Conservation (phyloP, 768 basidiomycete genomes). For the Aureoboletus auriporus region DNA sequence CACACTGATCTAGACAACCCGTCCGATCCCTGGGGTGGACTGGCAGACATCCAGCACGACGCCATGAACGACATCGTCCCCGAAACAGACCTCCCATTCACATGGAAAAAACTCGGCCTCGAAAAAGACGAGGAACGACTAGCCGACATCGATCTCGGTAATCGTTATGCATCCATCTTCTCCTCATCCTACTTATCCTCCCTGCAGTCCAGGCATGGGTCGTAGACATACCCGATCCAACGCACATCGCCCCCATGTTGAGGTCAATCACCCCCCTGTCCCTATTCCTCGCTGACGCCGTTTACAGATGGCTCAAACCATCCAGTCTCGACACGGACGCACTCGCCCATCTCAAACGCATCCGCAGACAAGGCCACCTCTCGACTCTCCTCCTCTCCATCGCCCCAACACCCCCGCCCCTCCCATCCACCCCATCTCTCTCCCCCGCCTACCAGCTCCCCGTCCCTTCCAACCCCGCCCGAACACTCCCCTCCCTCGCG, state of each 20-base stretch:
- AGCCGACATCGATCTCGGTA: slow-evolving; percentile 43
- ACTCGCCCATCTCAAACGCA: slow-evolving; percentile 72
- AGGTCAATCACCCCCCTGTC: slow-evolving; percentile 36
- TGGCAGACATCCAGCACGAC: not conserved
- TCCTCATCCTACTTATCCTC: not conserved
- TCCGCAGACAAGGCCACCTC: slow-evolving; percentile 49
- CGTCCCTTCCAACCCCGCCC: slow-evolving; percentile 67
- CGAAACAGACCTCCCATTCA: slow-evolving; percentile 65
- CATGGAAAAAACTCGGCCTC: slow-evolving; percentile 53
- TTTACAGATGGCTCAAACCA: slow-evolving; percentile 64
- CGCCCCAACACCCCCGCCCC: slow-evolving; percentile 37
- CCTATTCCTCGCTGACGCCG: not conserved
- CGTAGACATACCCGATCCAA: slow-evolving; percentile 64
- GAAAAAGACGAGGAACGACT: slow-evolving; percentile 58
- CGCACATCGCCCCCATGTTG: slow-evolving; percentile 55
- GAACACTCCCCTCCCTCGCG: slow-evolving; percentile 59
- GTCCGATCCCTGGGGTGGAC: slow-evolving; percentile 6
- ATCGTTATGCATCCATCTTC: not conserved
- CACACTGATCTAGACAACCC: not conserved
- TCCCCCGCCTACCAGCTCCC: slow-evolving; percentile 48
- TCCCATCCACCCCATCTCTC: slow-evolving; percentile 48
- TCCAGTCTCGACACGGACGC: slow-evolving; percentile 55
- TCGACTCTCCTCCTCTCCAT: slow-evolving; percentile 55
- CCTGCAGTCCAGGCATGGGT: slow-evolving; percentile 68
- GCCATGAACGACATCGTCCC: slow-evolving; percentile 42